Percentiles rank a stretch among this genome's conserved stretches.
Conservation (phyloP, 2,329 filamentous ascomycete genomes). For the Penicillium sp. region DNA sequence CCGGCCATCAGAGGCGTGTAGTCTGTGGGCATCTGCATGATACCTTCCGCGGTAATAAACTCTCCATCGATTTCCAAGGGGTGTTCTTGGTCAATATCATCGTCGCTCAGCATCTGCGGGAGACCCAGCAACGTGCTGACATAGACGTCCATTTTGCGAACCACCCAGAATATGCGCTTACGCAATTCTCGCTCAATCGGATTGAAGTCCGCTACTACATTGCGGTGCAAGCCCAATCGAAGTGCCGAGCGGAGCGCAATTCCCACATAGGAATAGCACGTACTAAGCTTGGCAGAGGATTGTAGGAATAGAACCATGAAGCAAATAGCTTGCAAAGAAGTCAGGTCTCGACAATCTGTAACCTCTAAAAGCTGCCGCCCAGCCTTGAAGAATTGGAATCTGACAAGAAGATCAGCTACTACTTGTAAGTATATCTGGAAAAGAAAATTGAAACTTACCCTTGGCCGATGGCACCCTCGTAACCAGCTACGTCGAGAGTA, state of each 20-base stretch:
- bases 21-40: constrained; percentile 56
- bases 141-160: constrained; percentile 53
- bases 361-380: constrained; percentile 65
- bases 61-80: constrained; percentile 49
- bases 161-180: constrained; percentile 61
- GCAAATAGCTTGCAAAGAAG: constrained; percentile 71
- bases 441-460: constrained; percentile 45
- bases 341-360: constrained; percentile 68
- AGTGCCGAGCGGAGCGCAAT: constrained; percentile 75
- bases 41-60: constrained; percentile 47
- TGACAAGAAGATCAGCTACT: constrained; percentile 32
- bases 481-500: constrained; percentile 48
- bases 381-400: constrained; percentile 72
- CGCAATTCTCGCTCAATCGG: constrained; percentile 72
- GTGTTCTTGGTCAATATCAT: constrained; percentile 53
- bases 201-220: constrained; percentile 67
- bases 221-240: constrained; percentile 74
- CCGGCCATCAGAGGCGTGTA: constrained; percentile 59
- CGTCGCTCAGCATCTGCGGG: constrained; percentile 50
- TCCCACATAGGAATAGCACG: constrained; percentile 77
- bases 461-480: constrained; percentile 54
- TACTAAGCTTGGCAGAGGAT: constrained; percentile 73
- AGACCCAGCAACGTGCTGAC: constrained; percentile 52
- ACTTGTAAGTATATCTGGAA: not conserved
- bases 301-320: constrained; percentile 83